Percentiles rank a stretch among this genome's conserved stretches.
Conservation (phyloP, 2,329 filamentous ascomycete species). For the Onygenales sp. region DNA sequence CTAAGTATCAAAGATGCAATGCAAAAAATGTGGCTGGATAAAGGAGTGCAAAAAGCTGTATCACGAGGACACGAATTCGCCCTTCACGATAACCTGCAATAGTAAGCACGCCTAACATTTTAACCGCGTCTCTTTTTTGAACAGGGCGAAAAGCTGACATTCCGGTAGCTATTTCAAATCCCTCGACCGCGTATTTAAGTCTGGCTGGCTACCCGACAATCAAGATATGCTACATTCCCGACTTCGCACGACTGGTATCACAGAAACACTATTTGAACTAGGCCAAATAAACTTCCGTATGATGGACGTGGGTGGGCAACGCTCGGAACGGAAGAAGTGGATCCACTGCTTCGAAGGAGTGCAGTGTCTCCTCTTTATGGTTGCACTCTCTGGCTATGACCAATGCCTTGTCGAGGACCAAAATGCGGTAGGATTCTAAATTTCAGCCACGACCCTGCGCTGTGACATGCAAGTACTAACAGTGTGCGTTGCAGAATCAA, state of each 20-base stretch:
- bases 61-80: constrained; percentile 93
- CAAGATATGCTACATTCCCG: constrained; percentile 89
- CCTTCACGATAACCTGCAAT: constrained; percentile 87
- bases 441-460: background rate
- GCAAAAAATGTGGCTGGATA: constrained; percentile 73
- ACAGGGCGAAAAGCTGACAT: background rate
- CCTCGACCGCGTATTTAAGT: constrained; percentile 63
- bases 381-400: constrained; percentile 92
- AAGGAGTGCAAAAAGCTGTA: constrained; percentile 77
- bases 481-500: constrained; percentile 55
- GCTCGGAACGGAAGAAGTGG: constrained; percentile 94
- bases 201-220: constrained; percentile 78
- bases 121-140: background rate
- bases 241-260: constrained; percentile 88
- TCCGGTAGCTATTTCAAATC: constrained; percentile 67
- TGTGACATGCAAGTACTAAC: constrained; percentile 10
- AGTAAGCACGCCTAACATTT: constrained; percentile 50
- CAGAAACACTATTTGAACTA: constrained; percentile 86
- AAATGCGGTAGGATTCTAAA: constrained; percentile 62
- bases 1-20: constrained; percentile 59
- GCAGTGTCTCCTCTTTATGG: constrained; percentile 83
- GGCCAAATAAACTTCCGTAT: constrained; percentile 91
- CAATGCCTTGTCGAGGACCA: constrained; percentile 94
- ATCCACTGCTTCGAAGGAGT: constrained; percentile 95
- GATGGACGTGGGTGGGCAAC: constrained; percentile 89